A percentile compares a stretch with the other conserved stretches of the same genome.
Evolutionary conservation across 2,329 filamentous ascomycete genomes (phyloP).

Genomic region (Penicillium sp.): DNA sequence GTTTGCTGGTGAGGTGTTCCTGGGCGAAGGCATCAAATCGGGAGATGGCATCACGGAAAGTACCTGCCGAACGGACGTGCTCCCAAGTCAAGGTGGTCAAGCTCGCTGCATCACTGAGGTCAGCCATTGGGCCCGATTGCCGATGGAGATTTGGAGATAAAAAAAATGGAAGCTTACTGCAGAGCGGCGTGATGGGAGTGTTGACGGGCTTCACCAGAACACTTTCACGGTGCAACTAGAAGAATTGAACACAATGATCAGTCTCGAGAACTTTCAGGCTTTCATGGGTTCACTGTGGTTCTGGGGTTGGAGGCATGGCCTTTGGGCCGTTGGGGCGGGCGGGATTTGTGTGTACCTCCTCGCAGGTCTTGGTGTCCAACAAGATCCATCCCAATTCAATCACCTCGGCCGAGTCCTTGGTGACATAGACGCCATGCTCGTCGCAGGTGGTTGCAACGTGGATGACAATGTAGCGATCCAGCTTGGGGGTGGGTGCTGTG

Average conservation of each 20-base stretch:
- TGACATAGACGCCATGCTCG: constrained; percentile 98
- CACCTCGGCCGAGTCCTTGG: constrained; percentile 97
- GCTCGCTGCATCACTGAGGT: constrained; percentile 60
- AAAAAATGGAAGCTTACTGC: constrained; percentile 68
- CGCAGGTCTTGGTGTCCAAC: constrained; percentile 81
- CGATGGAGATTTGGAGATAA: constrained; percentile 10
- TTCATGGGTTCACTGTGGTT: background rate
- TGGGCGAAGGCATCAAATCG: constrained; percentile 90
- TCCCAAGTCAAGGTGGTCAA: constrained; percentile 98
- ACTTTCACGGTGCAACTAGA: constrained; percentile 84
- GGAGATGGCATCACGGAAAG: constrained; percentile 93
- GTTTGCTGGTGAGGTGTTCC: constrained; percentile 83
- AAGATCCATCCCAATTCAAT: constrained; percentile 99
- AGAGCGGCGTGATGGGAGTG: constrained; percentile 95
- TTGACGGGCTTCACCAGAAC: constrained; percentile 98
- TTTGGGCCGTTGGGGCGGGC: constrained; percentile 8
- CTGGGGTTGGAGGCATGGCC: constrained; percentile 9
- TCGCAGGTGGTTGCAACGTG: constrained; percentile 98
- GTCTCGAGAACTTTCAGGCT: constrained; percentile 17
- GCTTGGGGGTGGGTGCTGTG: constrained; percentile 57
- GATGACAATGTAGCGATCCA: constrained; percentile 96
- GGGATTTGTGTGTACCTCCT: constrained; percentile 63
- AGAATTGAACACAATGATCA: constrained; percentile 18
- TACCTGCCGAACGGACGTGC: constrained; percentile 93
- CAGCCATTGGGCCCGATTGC: constrained; percentile 20